Percentiles rank a stretch among this genome's conserved stretches.
Evolutionary conservation across 2,329 filamentous ascomycete genomes (phyloP).

Genomic region (Botrytis galanthina): DNA sequence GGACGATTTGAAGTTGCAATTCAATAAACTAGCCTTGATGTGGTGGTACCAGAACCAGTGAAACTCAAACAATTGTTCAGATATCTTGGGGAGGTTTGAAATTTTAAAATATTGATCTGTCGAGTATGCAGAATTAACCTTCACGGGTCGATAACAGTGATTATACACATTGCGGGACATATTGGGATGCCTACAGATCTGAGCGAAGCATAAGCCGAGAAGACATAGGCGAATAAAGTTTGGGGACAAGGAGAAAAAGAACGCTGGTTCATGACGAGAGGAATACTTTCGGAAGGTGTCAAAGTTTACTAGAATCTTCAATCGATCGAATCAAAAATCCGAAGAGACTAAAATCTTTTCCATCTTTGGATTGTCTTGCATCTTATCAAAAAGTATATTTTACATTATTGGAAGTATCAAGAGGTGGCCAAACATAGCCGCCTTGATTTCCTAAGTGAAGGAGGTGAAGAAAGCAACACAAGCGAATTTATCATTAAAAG

Average conservation of each 20-base stretch:
- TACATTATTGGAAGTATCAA: neutral
- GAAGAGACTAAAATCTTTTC: neutral
- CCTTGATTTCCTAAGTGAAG: neutral
- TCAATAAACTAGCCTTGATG: neutral
- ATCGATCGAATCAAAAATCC: neutral
- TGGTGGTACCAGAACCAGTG: neutral
- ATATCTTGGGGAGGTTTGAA: neutral
- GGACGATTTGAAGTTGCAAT: neutral
- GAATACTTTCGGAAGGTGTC: neutral
- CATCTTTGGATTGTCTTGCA: neutral
- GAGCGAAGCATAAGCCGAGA: neutral
- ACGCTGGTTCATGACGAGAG: neutral
- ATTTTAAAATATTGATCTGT: neutral
- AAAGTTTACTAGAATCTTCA: neutral
- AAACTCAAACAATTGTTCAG: neutral
- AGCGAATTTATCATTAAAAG: slow-evolving; percentile 2
- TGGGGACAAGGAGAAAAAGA: neutral
- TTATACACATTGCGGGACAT: neutral
- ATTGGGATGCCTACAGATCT: neutral
- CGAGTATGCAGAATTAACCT: neutral
- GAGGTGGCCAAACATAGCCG: neutral
- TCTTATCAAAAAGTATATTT: neutral
- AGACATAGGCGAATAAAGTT: neutral
- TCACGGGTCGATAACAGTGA: neutral
- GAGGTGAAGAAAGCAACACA: neutral